Conservation (phyloP, 148 eudicot genomes). For the Diospyros kaki region DNA sequence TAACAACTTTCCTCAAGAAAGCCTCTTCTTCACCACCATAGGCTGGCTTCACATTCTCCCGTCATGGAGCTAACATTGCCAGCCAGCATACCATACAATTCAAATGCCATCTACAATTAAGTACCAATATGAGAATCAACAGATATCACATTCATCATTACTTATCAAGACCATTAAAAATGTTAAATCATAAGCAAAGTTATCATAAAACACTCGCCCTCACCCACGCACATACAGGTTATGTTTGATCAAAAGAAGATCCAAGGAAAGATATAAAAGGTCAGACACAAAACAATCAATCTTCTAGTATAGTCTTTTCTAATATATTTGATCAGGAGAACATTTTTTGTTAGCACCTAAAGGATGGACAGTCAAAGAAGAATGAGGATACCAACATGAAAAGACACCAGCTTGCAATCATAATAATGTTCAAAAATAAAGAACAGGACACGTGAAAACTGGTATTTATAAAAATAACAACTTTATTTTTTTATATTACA, state of each 20-base stretch:
- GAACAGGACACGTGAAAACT: no score
- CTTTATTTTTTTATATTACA: no score
- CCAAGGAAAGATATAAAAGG: background rate
- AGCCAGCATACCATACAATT: conserved; percentile 93
- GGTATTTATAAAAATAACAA: no score
- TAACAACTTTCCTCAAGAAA: conserved; percentile 75
- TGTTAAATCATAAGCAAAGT: background rate
- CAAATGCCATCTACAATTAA: conserved; percentile 85
- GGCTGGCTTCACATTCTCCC: conserved; percentile 77
- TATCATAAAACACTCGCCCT: background rate
- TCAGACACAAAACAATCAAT: no score
- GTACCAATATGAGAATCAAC: background rate
- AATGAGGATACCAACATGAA: no score
- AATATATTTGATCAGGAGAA: no score
- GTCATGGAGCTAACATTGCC: conserved; percentile 94
- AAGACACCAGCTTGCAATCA: no score
- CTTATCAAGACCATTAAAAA: background rate
- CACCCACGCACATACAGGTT: background rate
- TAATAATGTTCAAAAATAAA: no score
- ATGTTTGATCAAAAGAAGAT: background rate
- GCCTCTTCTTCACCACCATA: conserved; percentile 97
- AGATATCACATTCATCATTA: background rate
- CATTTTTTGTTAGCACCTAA: no score
- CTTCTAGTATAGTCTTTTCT: no score
- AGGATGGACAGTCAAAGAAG: no score